A percentile compares a stretch with the other conserved stretches of the same genome.
Conservation (phyloP, 208 protist species). For the Polymyxa betae region DNA sequence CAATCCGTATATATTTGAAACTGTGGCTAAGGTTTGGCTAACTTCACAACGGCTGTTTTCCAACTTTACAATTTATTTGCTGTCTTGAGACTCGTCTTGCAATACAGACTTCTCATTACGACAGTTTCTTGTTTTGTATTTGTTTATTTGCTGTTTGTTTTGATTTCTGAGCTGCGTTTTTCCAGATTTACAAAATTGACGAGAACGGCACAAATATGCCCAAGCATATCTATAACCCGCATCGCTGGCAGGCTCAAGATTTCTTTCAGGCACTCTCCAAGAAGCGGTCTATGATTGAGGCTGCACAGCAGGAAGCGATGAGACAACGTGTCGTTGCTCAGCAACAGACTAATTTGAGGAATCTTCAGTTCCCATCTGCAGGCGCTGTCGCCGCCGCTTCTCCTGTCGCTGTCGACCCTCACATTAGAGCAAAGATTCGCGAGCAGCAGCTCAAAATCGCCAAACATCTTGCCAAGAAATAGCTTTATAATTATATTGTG, state of each 20-base stretch:
- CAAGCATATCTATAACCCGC: background rate
- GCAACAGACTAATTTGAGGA: too few relatives aligned
- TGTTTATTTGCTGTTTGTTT: background rate
- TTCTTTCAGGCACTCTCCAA: background rate
- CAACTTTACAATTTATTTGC: background rate
- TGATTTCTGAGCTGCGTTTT: background rate
- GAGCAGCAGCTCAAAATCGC: background rate
- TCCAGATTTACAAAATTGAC: constrained; percentile 18
- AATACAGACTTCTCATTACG: too few relatives aligned
- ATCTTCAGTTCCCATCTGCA: too few relatives aligned
- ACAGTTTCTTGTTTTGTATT: too few relatives aligned
- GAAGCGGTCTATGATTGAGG: background rate
- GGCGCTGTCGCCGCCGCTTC: background rate
- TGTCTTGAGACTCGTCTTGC: too few relatives aligned
- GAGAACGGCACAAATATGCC: constrained; percentile 32
- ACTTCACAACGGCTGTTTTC: background rate
- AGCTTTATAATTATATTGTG: too few relatives aligned
- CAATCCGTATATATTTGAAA: constrained; percentile 47
- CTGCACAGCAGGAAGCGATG: background rate
- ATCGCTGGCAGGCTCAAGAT: background rate
- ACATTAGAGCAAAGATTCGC: background rate
- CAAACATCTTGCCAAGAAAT: too few relatives aligned
- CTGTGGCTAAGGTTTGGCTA: constrained; percentile 21
- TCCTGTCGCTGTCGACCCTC: background rate
- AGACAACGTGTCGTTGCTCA: background rate